Evolutionary conservation across 305 asterid genomes (phyloP).

Genomic region (Coffea humblotiana): DNA sequence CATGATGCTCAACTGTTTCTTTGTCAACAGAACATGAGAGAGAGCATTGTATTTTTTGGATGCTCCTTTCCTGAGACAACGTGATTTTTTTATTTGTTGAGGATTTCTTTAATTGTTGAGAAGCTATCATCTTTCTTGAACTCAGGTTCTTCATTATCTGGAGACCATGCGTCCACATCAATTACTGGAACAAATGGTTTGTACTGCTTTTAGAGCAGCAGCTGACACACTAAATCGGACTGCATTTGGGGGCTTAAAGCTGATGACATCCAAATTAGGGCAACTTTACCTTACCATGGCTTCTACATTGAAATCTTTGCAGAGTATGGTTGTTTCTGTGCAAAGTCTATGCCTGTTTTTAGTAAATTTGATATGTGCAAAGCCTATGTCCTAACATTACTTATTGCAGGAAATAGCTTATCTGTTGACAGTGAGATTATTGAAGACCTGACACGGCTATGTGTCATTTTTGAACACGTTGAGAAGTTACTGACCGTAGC

Average conservation of each 20-base stretch:
- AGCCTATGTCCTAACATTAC: neutral
- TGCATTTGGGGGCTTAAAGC: conserved; percentile 64
- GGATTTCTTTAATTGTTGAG: conserved; percentile 1
- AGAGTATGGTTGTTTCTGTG: conserved; percentile 35
- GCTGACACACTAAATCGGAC: conserved; percentile 77
- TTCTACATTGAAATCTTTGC: conserved; percentile 59
- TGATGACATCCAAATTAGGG: conserved; percentile 65
- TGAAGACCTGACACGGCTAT: conserved; percentile 69
- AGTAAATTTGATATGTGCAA: neutral
- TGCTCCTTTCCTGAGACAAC: neutral
- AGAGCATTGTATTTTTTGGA: neutral
- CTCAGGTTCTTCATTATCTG: conserved; percentile 88
- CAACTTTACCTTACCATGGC: conserved; percentile 76
- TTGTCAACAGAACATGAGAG: neutral
- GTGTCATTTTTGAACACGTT: conserved; percentile 62
- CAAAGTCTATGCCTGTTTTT: neutral
- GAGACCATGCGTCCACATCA: conserved; percentile 79
- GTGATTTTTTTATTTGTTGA: neutral
- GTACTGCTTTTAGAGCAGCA: conserved; percentile 85
- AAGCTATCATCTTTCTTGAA: conserved; percentile 10
- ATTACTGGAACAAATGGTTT: conserved; percentile 85
- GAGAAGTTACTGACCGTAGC: conserved; percentile 74
- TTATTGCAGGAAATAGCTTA: conserved; percentile 40
- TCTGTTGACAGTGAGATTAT: conserved; percentile 49
- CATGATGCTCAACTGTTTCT: neutral